phyloP scores from a whole-genome alignment of 345 rosid genomes.

The Eutrema heterophyllum region DNA sequence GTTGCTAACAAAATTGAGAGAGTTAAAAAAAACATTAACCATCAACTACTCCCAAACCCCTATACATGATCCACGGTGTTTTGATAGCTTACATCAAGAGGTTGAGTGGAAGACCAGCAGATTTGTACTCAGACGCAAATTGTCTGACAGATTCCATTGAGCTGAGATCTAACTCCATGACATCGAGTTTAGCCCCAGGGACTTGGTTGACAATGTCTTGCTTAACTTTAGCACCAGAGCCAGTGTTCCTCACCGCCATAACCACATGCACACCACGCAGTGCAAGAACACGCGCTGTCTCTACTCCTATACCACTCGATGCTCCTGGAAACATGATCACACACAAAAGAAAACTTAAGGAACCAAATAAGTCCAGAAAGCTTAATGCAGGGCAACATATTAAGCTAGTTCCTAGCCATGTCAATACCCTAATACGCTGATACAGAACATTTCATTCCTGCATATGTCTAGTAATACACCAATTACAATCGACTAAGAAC shows the following conservation, averaged over 20 bases:
- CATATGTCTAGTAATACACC: not conserved
- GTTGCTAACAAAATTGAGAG: slow-evolving; percentile 26
- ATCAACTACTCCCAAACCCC: not conserved
- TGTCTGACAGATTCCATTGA: slow-evolving; percentile 53
- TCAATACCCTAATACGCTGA: not conserved
- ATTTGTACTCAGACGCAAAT: slow-evolving; percentile 50
- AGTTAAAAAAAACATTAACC: not conserved
- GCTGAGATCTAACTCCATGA: slow-evolving; percentile 66
- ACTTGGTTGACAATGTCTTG: slow-evolving; percentile 45
- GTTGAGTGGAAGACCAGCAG: slow-evolving; percentile 55
- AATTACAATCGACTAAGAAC: not conserved
- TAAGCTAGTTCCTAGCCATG: not conserved
- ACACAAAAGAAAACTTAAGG: not conserved
- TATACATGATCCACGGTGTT: not conserved
- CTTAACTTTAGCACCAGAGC: slow-evolving; percentile 42
- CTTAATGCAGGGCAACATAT: not conserved
- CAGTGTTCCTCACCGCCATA: slow-evolving; percentile 58
- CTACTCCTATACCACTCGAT: slow-evolving; percentile 62
- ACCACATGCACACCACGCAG: slow-evolving; percentile 59
- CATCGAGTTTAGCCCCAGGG: slow-evolving; percentile 55
- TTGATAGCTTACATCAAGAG: slow-evolving; percentile 45
- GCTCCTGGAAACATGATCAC: slow-evolving; percentile 39
- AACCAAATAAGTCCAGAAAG: not conserved
- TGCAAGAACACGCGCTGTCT: slow-evolving; percentile 65
- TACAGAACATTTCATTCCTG: not conserved